phyloP scores from a whole-genome alignment of 75 land plant species.

The Selaginella tamariscina region DNA sequence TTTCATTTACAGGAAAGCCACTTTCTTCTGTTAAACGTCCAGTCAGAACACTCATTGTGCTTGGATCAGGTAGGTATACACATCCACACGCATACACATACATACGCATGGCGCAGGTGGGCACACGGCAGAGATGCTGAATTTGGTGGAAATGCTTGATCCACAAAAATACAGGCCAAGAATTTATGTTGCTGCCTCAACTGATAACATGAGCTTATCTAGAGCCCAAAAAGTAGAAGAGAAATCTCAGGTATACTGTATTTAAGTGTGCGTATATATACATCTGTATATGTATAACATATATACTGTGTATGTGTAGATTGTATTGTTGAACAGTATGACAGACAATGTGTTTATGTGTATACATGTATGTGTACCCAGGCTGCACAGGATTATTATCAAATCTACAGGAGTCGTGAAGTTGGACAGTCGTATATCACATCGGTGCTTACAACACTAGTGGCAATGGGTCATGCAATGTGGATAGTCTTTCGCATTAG shows the following conservation, averaged over 20 bases:
- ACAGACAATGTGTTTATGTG: not conserved
- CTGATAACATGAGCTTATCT: conserved; percentile 79
- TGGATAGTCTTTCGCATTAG: conserved; percentile 53
- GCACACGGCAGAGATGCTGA: conserved; percentile 93
- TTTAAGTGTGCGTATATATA: not conserved
- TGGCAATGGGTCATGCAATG: conserved; percentile 59
- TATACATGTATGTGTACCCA: conserved; percentile 14
- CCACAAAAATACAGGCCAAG: conserved; percentile 60
- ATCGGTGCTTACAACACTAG: conserved; percentile 64
- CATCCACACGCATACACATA: too few species aligned
- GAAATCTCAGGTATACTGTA: conserved; percentile 20
- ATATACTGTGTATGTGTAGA: too few species aligned
- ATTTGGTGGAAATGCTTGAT: conserved; percentile 44
- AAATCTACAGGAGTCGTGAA: conserved; percentile 83
- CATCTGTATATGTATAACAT: too few species aligned
- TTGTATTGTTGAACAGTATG: too few species aligned
- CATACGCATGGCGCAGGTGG: conserved; percentile 68
- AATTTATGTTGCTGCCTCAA: conserved; percentile 65
- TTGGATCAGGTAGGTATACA: not conserved
- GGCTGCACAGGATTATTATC: conserved; percentile 33
- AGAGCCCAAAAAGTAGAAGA: conserved; percentile 57
- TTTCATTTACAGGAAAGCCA: not conserved
- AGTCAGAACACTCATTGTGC: not conserved
- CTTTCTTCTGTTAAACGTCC: not conserved
- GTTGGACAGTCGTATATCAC: conserved; percentile 92